Percentiles rank a stretch among this genome's conserved stretches.
These are phyloP conservation scores for Chlamydomonas incerta DNA, from an alignment of 139 green algal species.

Conservation along the genomic window DNA sequence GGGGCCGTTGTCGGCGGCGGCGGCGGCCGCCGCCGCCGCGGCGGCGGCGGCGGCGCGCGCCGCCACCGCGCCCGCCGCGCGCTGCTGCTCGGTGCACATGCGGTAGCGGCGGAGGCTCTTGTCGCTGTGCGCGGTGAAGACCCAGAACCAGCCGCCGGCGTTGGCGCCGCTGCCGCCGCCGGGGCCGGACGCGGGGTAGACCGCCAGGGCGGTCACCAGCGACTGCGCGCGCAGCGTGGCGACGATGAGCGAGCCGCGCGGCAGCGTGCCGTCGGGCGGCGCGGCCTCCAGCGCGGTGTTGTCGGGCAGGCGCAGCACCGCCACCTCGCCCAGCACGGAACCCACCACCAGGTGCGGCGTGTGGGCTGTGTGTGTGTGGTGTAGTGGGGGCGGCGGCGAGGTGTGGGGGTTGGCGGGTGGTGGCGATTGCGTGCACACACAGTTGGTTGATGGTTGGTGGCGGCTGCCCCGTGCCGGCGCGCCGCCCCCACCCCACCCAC, in stretches of 20 bases:
- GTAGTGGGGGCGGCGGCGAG: no score
- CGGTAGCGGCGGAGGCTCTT: slow-evolving; percentile 43
- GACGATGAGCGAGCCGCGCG: slow-evolving; percentile 9
- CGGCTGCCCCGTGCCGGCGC: no score
- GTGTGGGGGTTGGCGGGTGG: not conserved
- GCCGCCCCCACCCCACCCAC: no score
- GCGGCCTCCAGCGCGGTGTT: not conserved
- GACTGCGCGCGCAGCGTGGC: slow-evolving; percentile 21
- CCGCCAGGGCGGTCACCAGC: slow-evolving; percentile 1
- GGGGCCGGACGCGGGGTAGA: not conserved
- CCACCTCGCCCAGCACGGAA: slow-evolving; percentile 29
- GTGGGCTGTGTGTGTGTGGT: no score
- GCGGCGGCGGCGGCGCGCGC: not conserved
- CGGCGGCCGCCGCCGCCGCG: not conserved
- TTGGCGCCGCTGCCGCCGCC: not conserved
- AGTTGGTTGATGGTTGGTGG: no score
- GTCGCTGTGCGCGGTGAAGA: slow-evolving; percentile 31
- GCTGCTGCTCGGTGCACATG: slow-evolving; percentile 37
- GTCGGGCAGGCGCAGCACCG: slow-evolving; percentile 33
- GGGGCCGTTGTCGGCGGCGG: not conserved
- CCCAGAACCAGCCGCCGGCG: slow-evolving; percentile 23
- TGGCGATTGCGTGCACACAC: no score
- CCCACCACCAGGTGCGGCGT: slow-evolving; percentile 43
- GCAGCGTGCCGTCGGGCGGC: slow-evolving; percentile 23
- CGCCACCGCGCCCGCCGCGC: not conserved